Evolutionary conservation across 257 asterid species (phyloP), one percentile per base, ranked within the genome.

Genomic region (Solanum sejunctum): DNA sequence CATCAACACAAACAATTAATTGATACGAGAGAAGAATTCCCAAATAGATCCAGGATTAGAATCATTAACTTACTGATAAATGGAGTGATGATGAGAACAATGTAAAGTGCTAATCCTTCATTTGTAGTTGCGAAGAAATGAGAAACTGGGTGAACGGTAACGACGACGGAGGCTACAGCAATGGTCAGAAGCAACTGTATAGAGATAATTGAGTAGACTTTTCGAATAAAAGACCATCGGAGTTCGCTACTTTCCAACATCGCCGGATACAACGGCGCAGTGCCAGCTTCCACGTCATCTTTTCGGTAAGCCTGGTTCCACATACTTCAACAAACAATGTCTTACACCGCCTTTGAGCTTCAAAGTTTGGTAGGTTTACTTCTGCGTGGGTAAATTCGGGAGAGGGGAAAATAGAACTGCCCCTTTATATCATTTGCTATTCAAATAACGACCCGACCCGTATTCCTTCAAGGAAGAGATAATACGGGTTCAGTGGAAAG

Each of bases 181-280:
- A 93, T 86, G 0, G 98, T 93, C 79, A 91, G 89, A 84, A 93
- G 92, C 88, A 95, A 87, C 75, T 93, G 98, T 39, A 95, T 63
- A 39, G 89, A 86, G 26, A 95, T 81, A 3, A 95, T 93, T 0
- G 90, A 51, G 70, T 95, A 95, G 9, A 95, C 88, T 87, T 95
- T 95, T 77, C 98, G 89, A 52, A 93, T 93, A 55, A 95, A 95
- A 20, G 94, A 90, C 98, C 98, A 95, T 60, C 98, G 91, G 69
- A 93, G 89, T 81, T 92, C 89, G 1, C 97, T 96, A 57, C 73
- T 91, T 72, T 95, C 98, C 84, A 90, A 84, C 98, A 93, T 93
- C 87, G 84, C 87, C 84, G 97, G 98, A 52, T 92, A 93, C 85
- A 93, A 86, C 79, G 87, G 89, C 73, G 70, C 49, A 10, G 11